Evolutionary conservation across 176 grass and related monocot genomes (phyloP).

Genomic region (Saccharum officinarum): DNA sequence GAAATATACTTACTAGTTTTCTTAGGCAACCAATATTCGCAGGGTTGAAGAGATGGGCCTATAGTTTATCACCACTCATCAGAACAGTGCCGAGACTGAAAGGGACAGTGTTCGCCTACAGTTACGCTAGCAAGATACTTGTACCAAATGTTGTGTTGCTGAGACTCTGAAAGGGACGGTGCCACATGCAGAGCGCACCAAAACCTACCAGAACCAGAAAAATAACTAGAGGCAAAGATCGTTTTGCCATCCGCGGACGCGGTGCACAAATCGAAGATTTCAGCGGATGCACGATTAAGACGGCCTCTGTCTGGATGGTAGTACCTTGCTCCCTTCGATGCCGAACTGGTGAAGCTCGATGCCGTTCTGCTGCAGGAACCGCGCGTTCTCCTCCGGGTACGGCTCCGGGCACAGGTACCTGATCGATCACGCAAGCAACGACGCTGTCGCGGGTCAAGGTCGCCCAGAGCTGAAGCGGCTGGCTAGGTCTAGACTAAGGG

Average conservation of each 20-base stretch:
- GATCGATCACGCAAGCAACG: constrained; percentile 4
- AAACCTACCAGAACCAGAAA: background rate
- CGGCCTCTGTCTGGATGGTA: background rate
- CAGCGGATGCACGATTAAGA: background rate
- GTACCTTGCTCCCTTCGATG: constrained; percentile 81
- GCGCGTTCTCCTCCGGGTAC: constrained; percentile 66
- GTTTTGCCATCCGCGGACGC: background rate
- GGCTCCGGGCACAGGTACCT: constrained; percentile 92
- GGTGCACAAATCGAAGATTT: background rate
- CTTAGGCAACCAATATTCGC: background rate
- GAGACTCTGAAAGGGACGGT: background rate
- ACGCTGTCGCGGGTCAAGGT: background rate
- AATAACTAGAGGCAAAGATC: constrained; percentile 21
- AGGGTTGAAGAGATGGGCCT: background rate
- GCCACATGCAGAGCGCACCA: background rate
- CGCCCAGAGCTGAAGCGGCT: background rate
- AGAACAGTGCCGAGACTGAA: background rate
- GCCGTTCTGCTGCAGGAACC: constrained; percentile 58
- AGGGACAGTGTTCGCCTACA: background rate
- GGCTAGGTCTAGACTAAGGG: background rate
- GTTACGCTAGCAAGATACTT: background rate
- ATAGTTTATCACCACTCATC: background rate
- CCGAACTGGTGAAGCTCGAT: constrained; percentile 76
- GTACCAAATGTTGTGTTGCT: background rate
- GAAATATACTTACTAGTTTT: background rate